phyloP scores from a whole-genome alignment of 129 eudicot species.

The Gnaphalium uliginosum region DNA sequence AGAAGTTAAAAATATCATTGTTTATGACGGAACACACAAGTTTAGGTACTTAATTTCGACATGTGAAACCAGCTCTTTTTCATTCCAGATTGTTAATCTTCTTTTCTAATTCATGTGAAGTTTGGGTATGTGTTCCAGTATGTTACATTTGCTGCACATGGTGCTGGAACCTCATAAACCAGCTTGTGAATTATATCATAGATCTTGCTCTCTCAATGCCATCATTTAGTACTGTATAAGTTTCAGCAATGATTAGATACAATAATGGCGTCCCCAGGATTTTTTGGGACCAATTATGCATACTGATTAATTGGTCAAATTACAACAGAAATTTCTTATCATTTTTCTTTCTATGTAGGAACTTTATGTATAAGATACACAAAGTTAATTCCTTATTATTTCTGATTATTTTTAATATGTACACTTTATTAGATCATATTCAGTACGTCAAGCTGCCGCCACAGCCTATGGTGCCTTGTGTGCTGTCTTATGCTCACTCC shows the following conservation, averaged over 20 bases:
- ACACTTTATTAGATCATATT: constrained; percentile 56
- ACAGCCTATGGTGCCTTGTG: constrained; percentile 92
- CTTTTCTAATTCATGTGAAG: background rate
- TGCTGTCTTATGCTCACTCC: constrained; percentile 76
- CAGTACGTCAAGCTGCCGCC: constrained; percentile 91
- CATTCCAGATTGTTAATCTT: background rate
- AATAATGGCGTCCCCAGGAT: background rate
- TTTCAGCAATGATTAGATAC: background rate
- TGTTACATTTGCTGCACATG: background rate
- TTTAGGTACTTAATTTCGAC: background rate
- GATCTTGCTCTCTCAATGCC: background rate
- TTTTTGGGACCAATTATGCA: constrained; percentile 10
- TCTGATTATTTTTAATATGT: constrained; percentile 13
- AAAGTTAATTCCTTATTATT: background rate
- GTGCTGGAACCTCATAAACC: constrained; percentile 7
- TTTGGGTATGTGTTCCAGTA: background rate
- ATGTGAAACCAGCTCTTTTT: constrained; percentile 1
- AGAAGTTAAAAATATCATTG: background rate
- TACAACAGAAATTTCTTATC: constrained; percentile 6
- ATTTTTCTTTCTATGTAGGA: constrained; percentile 12
- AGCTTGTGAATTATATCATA: background rate
- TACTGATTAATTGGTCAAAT: background rate
- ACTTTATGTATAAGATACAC: constrained; percentile 20
- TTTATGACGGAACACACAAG: background rate
- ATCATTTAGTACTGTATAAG: background rate